Evolutionary conservation across 768 basidiomycete species (phyloP), one percentile per base, ranked within the genome.

Genomic region (Kwoniella sp.): DNA sequence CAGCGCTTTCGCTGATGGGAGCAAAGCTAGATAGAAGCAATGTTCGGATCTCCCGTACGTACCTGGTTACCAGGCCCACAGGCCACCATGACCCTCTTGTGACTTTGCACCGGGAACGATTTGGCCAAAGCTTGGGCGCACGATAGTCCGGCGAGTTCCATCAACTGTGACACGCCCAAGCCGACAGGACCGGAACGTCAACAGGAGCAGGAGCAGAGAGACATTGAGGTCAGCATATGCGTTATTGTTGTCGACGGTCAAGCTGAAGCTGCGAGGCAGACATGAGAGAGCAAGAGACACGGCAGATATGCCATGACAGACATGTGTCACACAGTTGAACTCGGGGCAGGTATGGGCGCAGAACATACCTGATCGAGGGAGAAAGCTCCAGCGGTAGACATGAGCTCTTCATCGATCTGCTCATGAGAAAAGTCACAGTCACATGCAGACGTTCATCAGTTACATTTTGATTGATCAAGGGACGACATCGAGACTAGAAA

Each of bases 1-100:
- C n/a, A n/a, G n/a, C n/a, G n/a, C n/a, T n/a, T n/a, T n/a, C n/a
- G n/a, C n/a, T n/a, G n/a, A n/a, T n/a, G n/a, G n/a, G 23, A 13
- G 20, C 12, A 25, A 17, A 54, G 52, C 9, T 54, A 29, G 31
- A 30, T 13, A 7, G 34, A 37, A 37, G 34, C 7, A 5, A n/a
- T n/a, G n/a, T n/a, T n/a, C n/a, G n/a, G 5, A 13, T 13, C 34
- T 37, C 34, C 34, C 22, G 37, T 4, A 58, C 75, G 62, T 56
- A 79, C 92, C 84, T 98, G 95, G 75, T 98, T 98, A 47, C 96
- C 96, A 7, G 96, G 94, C 20, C 96, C 96, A 77, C 94, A 97
- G 74, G 91, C 93, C 12, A 98, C 91, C n/a, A 98, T 83, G 5
- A 98, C 92, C 12, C 87, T 86, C 38, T 85, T 85, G 78, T 91